These are phyloP conservation scores for Neonectria hederae DNA, from an alignment of 2,329 filamentous ascomycete genomes.

Conservation along the genomic window DNA sequence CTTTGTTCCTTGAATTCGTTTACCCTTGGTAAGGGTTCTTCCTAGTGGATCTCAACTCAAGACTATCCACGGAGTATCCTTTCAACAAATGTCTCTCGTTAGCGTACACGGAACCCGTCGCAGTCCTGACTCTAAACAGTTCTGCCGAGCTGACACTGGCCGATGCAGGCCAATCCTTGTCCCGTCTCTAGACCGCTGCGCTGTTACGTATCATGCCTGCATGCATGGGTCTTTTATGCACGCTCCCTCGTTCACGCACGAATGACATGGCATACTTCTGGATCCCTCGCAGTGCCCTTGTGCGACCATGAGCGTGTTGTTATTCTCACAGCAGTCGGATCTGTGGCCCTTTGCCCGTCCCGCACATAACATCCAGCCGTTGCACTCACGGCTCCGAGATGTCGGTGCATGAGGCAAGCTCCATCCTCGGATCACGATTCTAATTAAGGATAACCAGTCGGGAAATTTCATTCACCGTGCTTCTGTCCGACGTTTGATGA, in stretches of 20 bases:
- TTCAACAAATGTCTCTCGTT: constrained; percentile 20
- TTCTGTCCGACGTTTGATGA: constrained; percentile 10
- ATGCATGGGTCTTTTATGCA: constrained; percentile 40
- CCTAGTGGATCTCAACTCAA: constrained; percentile 34
- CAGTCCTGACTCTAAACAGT: constrained; percentile 15
- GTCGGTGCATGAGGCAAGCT: constrained; percentile 5
- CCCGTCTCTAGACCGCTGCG: constrained; percentile 32
- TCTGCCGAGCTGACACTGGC: constrained; percentile 17
- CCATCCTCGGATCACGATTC: constrained; percentile 15
- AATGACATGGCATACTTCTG: constrained; percentile 35
- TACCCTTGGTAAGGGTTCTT: constrained; percentile 20
- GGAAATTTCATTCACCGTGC: constrained; percentile 25
- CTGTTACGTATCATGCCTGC: constrained; percentile 42
- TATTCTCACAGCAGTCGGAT: constrained; percentile 18
- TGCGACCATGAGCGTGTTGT: constrained; percentile 24
- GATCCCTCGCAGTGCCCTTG: constrained; percentile 32
- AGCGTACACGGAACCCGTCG: constrained; percentile 22
- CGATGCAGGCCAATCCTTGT: constrained; percentile 28
- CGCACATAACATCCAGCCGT: not conserved
- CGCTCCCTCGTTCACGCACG: constrained; percentile 37
- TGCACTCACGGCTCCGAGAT: constrained; percentile 1
- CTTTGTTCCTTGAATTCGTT: constrained; percentile 33
- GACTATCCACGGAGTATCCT: too few relatives aligned
- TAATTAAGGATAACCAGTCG: constrained; percentile 23
- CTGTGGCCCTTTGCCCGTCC: constrained; percentile 20